Evolutionary conservation across 768 basidiomycete genomes (phyloP), one percentile per base, ranked within the genome.

Genomic region (Tephrocybe sp.): DNA sequence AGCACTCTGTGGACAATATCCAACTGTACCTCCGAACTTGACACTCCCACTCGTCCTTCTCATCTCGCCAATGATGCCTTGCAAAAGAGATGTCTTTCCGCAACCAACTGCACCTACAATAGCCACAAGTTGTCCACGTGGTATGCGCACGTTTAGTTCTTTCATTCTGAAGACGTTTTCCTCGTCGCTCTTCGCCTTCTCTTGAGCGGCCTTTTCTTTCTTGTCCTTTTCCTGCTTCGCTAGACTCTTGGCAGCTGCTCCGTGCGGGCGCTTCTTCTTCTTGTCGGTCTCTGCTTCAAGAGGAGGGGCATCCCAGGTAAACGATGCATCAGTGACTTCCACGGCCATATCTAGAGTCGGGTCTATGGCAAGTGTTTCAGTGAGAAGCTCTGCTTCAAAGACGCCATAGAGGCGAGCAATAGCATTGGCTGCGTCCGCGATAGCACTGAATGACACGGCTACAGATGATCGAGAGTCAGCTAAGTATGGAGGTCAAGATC

Each of bases 21-120:
- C 84, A 9, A 92, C 79, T 9, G 80, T 78, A 0, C 87, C 90
- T 49, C 89, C 86, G 59, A 93, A 89, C 26, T 71, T 74, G 31
- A 90, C 79, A 8, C 68, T 76, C 2, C 92, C 92, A 11, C 69
- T 63, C 0, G 80, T 84, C 55, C 75, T 74, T 50, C 86, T 74
- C 92, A 95, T 95, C 65, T 95, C 92, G 2, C 88, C 88, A 49
- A 89, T 82, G 25, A 91, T 60, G 7, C 82, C 89, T 55, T 91
- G 84, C 34, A 92, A 70, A 22, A 92, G 67, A 1, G 82, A 85
- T 1, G 82, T 78, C 70, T 87, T 84, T 11, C 87, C 84, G 38
- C 76, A 72, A 6, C 90, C 90, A 19, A 92, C 89, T 2, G 87
- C 77, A 2, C 90, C 93, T 24, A 94, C 92, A 34, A 98, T 82